A percentile compares a stretch with the other conserved stretches of the same genome.
Evolutionary conservation across 352 stramenopile genomes (phyloP).

Genomic region (Globisporangium lucens): DNA sequence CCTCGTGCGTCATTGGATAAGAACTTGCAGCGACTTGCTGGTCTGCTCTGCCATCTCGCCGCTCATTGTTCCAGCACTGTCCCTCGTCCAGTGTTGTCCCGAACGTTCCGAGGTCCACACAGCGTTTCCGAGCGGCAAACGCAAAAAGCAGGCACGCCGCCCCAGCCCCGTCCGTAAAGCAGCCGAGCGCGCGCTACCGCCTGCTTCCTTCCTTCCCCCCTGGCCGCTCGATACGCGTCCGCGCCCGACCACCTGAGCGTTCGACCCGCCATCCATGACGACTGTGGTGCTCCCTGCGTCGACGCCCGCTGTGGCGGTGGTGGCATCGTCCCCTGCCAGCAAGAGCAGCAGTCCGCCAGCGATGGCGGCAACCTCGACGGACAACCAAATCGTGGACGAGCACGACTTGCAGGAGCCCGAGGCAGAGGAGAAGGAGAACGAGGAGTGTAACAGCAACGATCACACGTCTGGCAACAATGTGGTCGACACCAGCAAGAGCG

Average conservation of each 20-base stretch:
- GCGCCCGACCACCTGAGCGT: not conserved
- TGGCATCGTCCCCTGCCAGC: constrained; percentile 18
- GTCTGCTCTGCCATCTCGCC: not conserved
- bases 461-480: not conserved
- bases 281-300: constrained; percentile 46
- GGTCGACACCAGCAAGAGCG: not conserved
- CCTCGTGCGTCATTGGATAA: constrained; percentile 6
- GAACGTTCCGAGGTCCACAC: constrained; percentile 1
- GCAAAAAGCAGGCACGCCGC: constrained; percentile 1
- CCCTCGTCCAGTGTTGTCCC: constrained; percentile 5
- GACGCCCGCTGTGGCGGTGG: constrained; percentile 18
- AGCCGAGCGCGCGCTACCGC: not conserved
- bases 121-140: constrained; percentile 5
- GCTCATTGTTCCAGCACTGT: constrained; percentile 2
- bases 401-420: constrained; percentile 16
- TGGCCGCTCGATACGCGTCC: not conserved
- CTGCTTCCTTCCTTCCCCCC: not conserved
- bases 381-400: not conserved
- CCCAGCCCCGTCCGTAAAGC: not conserved
- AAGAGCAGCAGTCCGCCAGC: constrained; percentile 19
- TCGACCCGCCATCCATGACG: constrained; percentile 32
- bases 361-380: constrained; percentile 14
- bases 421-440: constrained; percentile 24
- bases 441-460: constrained; percentile 13
- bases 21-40: not conserved